A percentile compares a stretch with the other conserved stretches of the same genome.
Evolutionary conservation across 345 rosid species (phyloP).

Genomic region (Camelina sativa): DNA sequence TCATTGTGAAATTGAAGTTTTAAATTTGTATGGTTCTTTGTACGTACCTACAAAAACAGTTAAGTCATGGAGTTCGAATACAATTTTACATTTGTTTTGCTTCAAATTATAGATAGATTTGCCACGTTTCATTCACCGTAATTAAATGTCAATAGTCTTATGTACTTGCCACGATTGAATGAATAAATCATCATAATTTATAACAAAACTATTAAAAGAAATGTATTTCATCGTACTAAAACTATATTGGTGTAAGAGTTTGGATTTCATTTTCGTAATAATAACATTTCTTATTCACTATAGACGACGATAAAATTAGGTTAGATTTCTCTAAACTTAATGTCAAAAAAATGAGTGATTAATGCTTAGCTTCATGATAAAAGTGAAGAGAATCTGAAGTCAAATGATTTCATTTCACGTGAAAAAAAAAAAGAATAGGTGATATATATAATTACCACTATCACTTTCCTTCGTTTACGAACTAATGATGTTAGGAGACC

Average conservation of each 20-base stretch:
- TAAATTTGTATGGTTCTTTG: neutral
- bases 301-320: neutral
- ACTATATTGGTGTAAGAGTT: neutral
- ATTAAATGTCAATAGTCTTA: neutral
- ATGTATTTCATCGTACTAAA: neutral
- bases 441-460: neutral
- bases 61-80: neutral
- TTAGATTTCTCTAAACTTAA: neutral
- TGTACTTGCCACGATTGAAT: neutral
- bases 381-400: neutral
- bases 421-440: neutral
- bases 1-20: neutral
- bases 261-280: neutral
- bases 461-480: neutral
- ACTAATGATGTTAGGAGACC: neutral
- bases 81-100: neutral
- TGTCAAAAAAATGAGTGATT: neutral
- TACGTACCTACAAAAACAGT: neutral
- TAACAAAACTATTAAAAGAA: neutral
- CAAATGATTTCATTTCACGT: conserved; percentile 7
- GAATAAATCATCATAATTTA: neutral
- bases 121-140: neutral
- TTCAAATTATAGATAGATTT: neutral
- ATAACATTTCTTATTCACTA: neutral
- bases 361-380: neutral